Percentiles rank a stretch among this genome's conserved stretches.
Evolutionary conservation across 2,329 filamentous ascomycete genomes (phyloP).

Genomic region (Didymella lethalis): DNA sequence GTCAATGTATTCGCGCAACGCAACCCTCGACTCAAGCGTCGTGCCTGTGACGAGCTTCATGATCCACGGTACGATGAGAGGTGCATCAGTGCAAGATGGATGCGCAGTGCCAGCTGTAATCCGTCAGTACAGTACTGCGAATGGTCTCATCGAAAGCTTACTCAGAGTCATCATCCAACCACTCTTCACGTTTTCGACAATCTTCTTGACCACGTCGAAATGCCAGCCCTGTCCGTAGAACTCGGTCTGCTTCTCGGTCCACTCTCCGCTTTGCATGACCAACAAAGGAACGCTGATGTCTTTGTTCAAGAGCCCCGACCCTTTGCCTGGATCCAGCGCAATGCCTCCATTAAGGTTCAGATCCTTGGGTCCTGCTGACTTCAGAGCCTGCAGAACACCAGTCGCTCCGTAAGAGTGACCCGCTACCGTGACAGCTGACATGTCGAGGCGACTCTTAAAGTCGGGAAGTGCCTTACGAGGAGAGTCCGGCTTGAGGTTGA

Average conservation of each 20-base stretch:
- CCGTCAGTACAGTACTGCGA: constrained; percentile 6
- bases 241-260: constrained; percentile 64
- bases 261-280: constrained; percentile 70
- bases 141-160: constrained; percentile 25
- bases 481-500: constrained; percentile 56
- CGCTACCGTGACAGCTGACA: constrained; percentile 63
- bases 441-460: constrained; percentile 65
- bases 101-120: constrained; percentile 57
- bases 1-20: constrained; percentile 67
- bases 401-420: constrained; percentile 74
- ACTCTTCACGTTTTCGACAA: constrained; percentile 60
- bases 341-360: constrained; percentile 65
- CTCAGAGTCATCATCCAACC: constrained; percentile 57
- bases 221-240: constrained; percentile 69
- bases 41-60: constrained; percentile 69
- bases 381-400: constrained; percentile 67
- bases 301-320: constrained; percentile 67
- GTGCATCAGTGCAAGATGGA: constrained; percentile 71
- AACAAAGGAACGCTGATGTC: constrained; percentile 66
- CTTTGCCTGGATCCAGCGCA: constrained; percentile 71
- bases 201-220: constrained; percentile 67
- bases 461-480: constrained; percentile 56
- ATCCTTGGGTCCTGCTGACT: constrained; percentile 54
- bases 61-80: constrained; percentile 68
- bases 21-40: constrained; percentile 64